Base-by-base conservation (phyloP, 176 grass and related monocot genomes). In the Alloteropsis semialata region DNA sequence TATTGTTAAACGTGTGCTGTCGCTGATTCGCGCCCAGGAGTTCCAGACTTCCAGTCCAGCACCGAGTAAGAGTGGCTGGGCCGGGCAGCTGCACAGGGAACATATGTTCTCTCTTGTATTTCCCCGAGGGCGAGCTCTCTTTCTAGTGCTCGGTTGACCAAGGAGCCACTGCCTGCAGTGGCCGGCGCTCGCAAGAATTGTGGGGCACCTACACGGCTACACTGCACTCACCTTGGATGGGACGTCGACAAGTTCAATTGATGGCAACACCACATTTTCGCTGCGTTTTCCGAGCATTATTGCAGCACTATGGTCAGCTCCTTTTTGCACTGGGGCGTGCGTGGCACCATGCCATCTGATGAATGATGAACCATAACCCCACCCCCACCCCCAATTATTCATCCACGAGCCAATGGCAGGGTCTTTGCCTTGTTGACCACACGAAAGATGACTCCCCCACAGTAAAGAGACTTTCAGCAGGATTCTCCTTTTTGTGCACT, bases 91-190 rank as follows among this genome's bases (percentile, higher is more conserved):
- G 56, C 56, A 55, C 22, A 27, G 22, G 42, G 51, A 41, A 27
- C 50, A 38, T 75, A 56, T 10, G 11, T 0, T n/a, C n/a, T n/a
- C n/a, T n/a, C n/a, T n/a, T n/a, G n/a, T n/a, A n/a, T n/a, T n/a
- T n/a, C n/a, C n/a, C n/a, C 1, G 66, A 44, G 42, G 5, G 30
- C 57, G 2, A 68, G 10, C 21, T 6, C 48, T 44, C 14, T 0
- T 71, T 10, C 0, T 74, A 86, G 84, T 86, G 77, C 77, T 65
- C 11, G 78, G 58, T 85, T 85, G 82, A 85, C 82, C 83, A 3
- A 18, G 45, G 45, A 64, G 24, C n/a, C 71, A 54, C 16, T 53
- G 60, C 29, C 22, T 67, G 33, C 45, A 59, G 48, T 84, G 75
- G 60, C 68, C 19, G 48, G 50, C 19, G 70, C n/a, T n/a, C n/a